phyloP scores from a whole-genome alignment of 2,329 filamentous ascomycete genomes.

The Amphichorda felina region DNA sequence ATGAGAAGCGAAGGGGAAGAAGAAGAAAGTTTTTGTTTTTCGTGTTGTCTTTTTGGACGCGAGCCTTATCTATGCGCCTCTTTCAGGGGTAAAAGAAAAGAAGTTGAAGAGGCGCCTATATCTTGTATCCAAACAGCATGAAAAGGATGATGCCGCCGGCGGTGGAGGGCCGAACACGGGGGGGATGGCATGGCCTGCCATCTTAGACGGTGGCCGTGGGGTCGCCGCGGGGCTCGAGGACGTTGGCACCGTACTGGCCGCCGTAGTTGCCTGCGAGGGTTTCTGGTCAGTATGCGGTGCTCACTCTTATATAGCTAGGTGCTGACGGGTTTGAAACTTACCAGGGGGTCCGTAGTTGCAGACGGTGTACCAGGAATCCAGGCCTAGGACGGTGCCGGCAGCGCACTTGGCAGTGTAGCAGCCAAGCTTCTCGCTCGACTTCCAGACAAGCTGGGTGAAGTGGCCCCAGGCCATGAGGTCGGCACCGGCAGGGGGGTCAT shows the following conservation, averaged over 20 bases:
- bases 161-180: not conserved
- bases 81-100: no score
- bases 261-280: conserved; percentile 46
- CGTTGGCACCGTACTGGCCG: conserved; percentile 37
- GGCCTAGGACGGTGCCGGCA: conserved; percentile 29
- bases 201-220: conserved; percentile 13
- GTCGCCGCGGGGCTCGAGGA: conserved; percentile 24
- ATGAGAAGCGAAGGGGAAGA: no score
- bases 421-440: conserved; percentile 22
- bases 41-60: no score
- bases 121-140: no score
- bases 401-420: conserved; percentile 61
- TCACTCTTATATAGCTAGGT: no score
- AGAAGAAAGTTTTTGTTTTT: no score
- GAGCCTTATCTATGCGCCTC: no score
- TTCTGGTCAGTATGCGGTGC: no score
- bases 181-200: not conserved
- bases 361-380: conserved; percentile 60
- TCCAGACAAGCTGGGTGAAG: conserved; percentile 32
- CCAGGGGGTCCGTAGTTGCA: conserved; percentile 77
- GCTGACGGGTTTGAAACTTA: conserved; percentile 28
- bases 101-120: no score
- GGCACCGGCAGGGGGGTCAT: conserved; percentile 30
- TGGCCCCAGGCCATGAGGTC: conserved; percentile 55
- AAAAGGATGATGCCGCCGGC: no score